A percentile compares a stretch with the other conserved stretches of the same genome.
These are phyloP conservation scores for Talaromyces albobiverticillius DNA, from an alignment of 2,329 filamentous ascomycete species.

Conservation along the genomic window DNA sequence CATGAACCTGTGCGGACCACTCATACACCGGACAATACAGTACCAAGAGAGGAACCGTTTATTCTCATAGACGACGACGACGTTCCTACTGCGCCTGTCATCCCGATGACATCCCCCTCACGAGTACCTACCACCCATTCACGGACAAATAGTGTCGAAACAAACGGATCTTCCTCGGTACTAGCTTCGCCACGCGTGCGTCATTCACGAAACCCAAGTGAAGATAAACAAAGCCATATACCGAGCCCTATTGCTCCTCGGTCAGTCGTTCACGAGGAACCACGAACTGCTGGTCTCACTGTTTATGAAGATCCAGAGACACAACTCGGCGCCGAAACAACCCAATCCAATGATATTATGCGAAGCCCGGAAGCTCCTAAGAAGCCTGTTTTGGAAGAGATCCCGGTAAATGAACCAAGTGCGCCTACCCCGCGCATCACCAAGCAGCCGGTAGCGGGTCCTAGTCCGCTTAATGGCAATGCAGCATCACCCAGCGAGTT, in stretches of 20 bases:
- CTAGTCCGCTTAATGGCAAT: slow-evolving; percentile 1
- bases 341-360: slow-evolving; percentile 9
- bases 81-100: background rate
- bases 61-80: slow-evolving; percentile 1
- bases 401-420: slow-evolving; percentile 37
- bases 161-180: slow-evolving; percentile 13
- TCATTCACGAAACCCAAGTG: slow-evolving; percentile 12
- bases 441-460: slow-evolving; percentile 19
- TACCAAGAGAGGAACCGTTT: background rate
- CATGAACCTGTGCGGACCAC: background rate
- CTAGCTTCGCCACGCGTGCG: slow-evolving; percentile 11
- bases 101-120: slow-evolving; percentile 9
- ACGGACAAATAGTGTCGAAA: slow-evolving; percentile 14
- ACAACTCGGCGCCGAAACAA: slow-evolving; percentile 17
- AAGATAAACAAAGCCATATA: slow-evolving; percentile 13
- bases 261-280: slow-evolving; percentile 7
- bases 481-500: background rate
- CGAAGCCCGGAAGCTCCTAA: slow-evolving; percentile 5
- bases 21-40: background rate
- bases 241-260: slow-evolving; percentile 12
- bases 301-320: slow-evolving; percentile 55
- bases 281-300: slow-evolving; percentile 28
- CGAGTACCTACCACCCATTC: slow-evolving; percentile 16
- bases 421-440: slow-evolving; percentile 21
- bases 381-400: slow-evolving; percentile 33